A percentile compares a stretch with the other conserved stretches of the same genome.
These are phyloP conservation scores for Bretziella fagacearum DNA, from an alignment of 2,329 filamentous ascomycete genomes.

Conservation along the genomic window DNA sequence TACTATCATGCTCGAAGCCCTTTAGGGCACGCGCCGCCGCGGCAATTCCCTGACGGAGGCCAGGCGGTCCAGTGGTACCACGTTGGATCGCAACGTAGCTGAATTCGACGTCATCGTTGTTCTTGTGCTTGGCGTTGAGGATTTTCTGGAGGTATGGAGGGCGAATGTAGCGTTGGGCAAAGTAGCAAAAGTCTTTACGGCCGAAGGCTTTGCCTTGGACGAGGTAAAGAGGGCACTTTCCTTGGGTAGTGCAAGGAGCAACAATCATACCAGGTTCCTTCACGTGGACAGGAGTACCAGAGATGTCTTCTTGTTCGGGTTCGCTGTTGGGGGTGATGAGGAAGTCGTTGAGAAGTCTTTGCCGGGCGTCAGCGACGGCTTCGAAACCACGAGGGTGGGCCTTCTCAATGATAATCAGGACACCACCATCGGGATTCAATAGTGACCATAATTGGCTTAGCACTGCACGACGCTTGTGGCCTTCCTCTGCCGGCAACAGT, in stretches of 20 bases:
- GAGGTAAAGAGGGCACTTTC: conserved; percentile 74
- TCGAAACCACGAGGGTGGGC: conserved; percentile 85
- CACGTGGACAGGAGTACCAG: conserved; percentile 21
- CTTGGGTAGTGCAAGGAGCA: conserved; percentile 77
- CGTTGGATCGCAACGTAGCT: conserved; percentile 77
- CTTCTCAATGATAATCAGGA: conserved; percentile 80
- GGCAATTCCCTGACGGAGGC: conserved; percentile 19
- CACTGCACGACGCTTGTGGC: conserved; percentile 58
- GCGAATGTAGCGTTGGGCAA: conserved; percentile 73
- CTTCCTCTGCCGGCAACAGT: conserved; percentile 58
- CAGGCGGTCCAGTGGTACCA: conserved; percentile 31
- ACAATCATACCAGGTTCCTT: conserved; percentile 48
- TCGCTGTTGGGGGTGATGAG: conserved; percentile 36
- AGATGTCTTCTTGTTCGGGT: conserved; percentile 16
- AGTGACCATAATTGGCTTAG: conserved; percentile 83
- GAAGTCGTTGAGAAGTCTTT: conserved; percentile 59
- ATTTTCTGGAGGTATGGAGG: conserved; percentile 68
- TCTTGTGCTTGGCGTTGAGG: conserved; percentile 49
- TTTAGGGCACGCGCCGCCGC: conserved; percentile 51
- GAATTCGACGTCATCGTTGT: conserved; percentile 82
- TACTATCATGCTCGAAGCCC: conserved; percentile 42
- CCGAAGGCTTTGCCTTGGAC: conserved; percentile 51
- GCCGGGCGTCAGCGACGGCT: conserved; percentile 67
- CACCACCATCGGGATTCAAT: conserved; percentile 65
- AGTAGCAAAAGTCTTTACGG: conserved; percentile 81